A percentile compares a stretch with the other conserved stretches of the same genome.
Evolutionary conservation across 164 flowering plant species (phyloP).

Genomic region (Dillenia turbinata): DNA sequence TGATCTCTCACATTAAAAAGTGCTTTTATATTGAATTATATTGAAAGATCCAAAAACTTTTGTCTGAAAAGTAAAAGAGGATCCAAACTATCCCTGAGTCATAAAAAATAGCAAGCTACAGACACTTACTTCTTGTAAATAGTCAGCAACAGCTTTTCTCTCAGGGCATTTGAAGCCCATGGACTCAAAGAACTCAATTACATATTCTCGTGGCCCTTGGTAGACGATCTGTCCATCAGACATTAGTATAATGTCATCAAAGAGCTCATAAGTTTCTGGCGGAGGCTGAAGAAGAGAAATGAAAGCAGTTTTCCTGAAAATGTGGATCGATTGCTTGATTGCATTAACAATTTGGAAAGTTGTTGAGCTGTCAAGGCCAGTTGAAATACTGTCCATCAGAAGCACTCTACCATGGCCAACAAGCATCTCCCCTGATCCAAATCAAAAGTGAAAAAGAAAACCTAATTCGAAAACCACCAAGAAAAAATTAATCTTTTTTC

Average conservation of each 20-base stretch:
- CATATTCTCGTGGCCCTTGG: conserved; percentile 26
- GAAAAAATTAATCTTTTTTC: too few species aligned
- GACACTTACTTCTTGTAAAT: conserved; percentile 33
- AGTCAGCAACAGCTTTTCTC: conserved; percentile 38
- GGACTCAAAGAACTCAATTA: conserved; percentile 23
- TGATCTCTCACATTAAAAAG: not conserved
- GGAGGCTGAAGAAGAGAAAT: conserved; percentile 39
- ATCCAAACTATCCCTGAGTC: too few species aligned
- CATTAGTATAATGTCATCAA: conserved; percentile 34
- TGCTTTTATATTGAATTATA: too few species aligned
- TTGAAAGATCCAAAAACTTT: not conserved
- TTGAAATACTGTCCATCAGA: conserved; percentile 20
- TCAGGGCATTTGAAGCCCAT: conserved; percentile 40
- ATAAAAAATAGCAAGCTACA: not conserved
- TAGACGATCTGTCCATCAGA: conserved; percentile 36
- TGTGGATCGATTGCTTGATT: conserved; percentile 12
- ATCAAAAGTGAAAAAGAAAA: not conserved
- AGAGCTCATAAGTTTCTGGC: conserved; percentile 40
- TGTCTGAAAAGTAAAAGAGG: not conserved
- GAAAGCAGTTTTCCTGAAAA: conserved; percentile 14
- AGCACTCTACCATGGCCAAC: conserved; percentile 15
- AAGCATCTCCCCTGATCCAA: conserved; percentile 4
- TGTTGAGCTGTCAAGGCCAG: conserved; percentile 17
- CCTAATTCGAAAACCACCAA: too few species aligned
- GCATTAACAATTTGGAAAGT: conserved; percentile 16